Evolutionary conservation across 768 basidiomycete genomes (phyloP).

Genomic region (Trametes cinnabarina): DNA sequence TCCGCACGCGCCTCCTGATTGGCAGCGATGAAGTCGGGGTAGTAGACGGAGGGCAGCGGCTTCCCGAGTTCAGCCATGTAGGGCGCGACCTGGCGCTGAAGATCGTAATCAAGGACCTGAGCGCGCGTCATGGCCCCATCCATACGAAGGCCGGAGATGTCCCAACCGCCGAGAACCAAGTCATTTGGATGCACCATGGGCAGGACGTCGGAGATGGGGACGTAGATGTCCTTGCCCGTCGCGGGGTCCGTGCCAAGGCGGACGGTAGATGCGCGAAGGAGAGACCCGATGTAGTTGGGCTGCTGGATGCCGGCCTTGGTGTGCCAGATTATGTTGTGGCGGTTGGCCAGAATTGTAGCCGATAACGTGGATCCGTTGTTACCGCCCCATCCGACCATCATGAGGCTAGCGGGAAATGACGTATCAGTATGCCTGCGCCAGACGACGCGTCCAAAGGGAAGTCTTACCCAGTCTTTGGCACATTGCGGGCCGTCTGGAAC

Average conservation of each 20-base stretch:
- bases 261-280: conserved; percentile 94
- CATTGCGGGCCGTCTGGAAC: conserved; percentile 86
- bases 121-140: conserved; percentile 94
- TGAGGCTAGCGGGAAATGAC: conserved; percentile 55
- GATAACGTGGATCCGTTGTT: conserved; percentile 96
- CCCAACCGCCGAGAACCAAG: conserved; percentile 97
- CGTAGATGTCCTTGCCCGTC: conserved; percentile 86
- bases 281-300: conserved; percentile 97
- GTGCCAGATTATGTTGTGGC: conserved; percentile 90
- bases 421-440: neutral
- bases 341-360: conserved; percentile 95
- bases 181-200: conserved; percentile 99
- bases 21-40: conserved; percentile 96
- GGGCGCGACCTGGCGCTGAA: conserved; percentile 92
- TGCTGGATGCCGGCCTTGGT: conserved; percentile 90
- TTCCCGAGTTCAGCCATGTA: conserved; percentile 76
- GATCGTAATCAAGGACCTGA: conserved; percentile 91
- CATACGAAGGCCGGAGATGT: conserved; percentile 82
- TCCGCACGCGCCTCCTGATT: conserved; percentile 97
- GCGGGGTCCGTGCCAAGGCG: conserved; percentile 80
- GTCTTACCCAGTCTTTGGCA: conserved; percentile 87
- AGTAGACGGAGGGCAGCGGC: conserved; percentile 94
- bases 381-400: conserved; percentile 96
- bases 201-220: conserved; percentile 88
- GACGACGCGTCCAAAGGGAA: neutral